Evolutionary conservation across 2,329 filamentous ascomycete species (phyloP).

Genomic region (Verticillium alfalfae): DNA sequence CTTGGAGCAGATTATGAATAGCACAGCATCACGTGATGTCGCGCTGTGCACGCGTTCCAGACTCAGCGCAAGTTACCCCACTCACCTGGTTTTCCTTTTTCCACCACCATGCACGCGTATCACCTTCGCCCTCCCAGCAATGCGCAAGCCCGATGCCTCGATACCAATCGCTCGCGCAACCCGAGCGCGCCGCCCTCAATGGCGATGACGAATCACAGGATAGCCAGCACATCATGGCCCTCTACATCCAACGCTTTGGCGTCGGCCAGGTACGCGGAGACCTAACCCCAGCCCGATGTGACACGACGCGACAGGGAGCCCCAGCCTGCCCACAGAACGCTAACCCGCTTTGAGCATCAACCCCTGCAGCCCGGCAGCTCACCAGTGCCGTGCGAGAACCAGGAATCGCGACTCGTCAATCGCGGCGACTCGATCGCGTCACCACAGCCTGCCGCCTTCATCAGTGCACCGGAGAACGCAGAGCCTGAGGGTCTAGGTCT

Average conservation of each 20-base stretch:
- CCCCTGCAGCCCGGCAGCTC: constrained; percentile 10
- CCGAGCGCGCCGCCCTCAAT: constrained; percentile 18
- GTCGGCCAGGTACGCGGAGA: constrained; percentile 29
- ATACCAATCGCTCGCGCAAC: constrained; percentile 18
- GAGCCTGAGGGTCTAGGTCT: background rate
- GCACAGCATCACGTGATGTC: background rate
- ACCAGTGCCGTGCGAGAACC: background rate
- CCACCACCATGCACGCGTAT: background rate
- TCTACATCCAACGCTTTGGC: constrained; percentile 30
- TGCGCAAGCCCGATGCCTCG: constrained; percentile 18
- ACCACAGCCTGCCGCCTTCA: background rate
- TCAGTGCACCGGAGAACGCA: background rate
- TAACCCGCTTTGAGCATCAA: background rate
- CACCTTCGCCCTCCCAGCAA: background rate
- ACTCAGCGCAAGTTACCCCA: background rate
- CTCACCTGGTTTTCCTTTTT: background rate
- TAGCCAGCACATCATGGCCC: constrained; percentile 34
- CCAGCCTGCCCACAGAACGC: background rate
- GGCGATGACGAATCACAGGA: constrained; percentile 34
- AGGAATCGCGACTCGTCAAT: background rate
- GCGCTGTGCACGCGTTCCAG: background rate
- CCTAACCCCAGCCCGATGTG: constrained; percentile 5
- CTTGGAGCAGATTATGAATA: too few species aligned
- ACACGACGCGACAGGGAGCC: constrained; percentile 2
- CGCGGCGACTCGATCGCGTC: background rate